Evolutionary conservation across 202 grass and related monocot genomes (phyloP).

Genomic region (Schoenoplectus tabernaemontani): DNA sequence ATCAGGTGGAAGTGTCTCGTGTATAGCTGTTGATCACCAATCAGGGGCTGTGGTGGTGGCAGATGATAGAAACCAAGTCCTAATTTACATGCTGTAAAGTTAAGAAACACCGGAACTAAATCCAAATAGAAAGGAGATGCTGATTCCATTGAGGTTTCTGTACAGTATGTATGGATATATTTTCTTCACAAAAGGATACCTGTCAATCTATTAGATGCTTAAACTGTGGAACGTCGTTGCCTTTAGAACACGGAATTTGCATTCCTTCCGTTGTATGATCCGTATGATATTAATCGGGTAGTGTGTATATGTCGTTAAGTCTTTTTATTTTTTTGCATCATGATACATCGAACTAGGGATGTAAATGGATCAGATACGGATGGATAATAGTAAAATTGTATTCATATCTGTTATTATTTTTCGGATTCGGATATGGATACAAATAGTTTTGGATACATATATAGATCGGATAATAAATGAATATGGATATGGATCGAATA

Average conservation of each 20-base stretch:
- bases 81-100: slow-evolving; percentile 40
- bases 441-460: too few species aligned
- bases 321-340: background rate
- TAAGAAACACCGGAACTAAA: background rate
- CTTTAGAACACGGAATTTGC: background rate
- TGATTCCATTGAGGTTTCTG: background rate
- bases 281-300: background rate
- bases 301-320: background rate
- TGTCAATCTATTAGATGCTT: slow-evolving; percentile 7
- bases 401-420: too few species aligned
- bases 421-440: too few species aligned
- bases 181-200: background rate
- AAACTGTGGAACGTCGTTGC: too few species aligned
- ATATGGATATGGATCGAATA: too few species aligned
- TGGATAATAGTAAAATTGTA: too few species aligned
- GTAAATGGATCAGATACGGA: too few species aligned
- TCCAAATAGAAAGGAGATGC: background rate
- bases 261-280: background rate
- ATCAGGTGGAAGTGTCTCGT: slow-evolving; percentile 56
- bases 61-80: slow-evolving; percentile 44
- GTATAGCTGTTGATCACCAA: slow-evolving; percentile 48
- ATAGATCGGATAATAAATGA: too few species aligned
- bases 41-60: slow-evolving; percentile 64
- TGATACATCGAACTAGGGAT: background rate
- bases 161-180: background rate